Percentiles rank a stretch among this genome's conserved stretches.
phyloP scores from a whole-genome alignment of 805 yeast genomes.

The Ogataea paradorogensis region DNA sequence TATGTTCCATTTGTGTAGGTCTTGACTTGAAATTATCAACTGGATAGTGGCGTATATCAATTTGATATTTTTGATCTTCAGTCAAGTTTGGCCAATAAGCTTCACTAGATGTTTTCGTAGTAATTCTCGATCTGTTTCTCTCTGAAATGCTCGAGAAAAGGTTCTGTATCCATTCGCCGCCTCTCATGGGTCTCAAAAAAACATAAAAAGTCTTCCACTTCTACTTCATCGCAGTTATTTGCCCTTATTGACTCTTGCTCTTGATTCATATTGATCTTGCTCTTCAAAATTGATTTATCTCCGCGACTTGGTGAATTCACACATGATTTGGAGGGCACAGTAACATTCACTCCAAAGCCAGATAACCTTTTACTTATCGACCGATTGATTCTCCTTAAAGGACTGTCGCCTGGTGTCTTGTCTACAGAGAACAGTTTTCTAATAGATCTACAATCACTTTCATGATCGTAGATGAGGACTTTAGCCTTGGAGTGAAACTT shows the following conservation, averaged over 20 bases:
- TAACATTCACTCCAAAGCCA: conserved; percentile 8
- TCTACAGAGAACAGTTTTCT: conserved; percentile 16
- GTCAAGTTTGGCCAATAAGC: background rate
- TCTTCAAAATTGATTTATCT: conserved; percentile 38
- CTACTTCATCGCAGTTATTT: conserved; percentile 37
- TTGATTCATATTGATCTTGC: conserved; percentile 33
- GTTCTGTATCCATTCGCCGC: conserved; percentile 33
- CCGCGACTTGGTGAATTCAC: background rate
- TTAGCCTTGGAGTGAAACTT: conserved; percentile 25
- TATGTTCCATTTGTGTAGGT: background rate
- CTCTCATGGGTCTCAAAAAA: conserved; percentile 37
- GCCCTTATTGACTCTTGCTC: conserved; percentile 37
- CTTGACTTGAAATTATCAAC: too few relatives aligned
- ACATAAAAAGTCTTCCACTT: conserved; percentile 34
- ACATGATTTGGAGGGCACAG: conserved; percentile 1
- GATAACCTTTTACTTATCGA: conserved; percentile 20
- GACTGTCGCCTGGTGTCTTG: conserved; percentile 7
- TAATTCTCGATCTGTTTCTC: conserved; percentile 39
- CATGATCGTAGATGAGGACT: conserved; percentile 22
- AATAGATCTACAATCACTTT: conserved; percentile 22
- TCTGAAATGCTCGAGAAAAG: conserved; percentile 33
- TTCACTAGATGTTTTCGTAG: conserved; percentile 22
- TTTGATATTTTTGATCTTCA: background rate
- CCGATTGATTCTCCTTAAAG: conserved; percentile 21
- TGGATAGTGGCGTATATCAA: too few relatives aligned